Conservation (phyloP, 352 stramenopile genomes). For the Globisporangium solare region DNA sequence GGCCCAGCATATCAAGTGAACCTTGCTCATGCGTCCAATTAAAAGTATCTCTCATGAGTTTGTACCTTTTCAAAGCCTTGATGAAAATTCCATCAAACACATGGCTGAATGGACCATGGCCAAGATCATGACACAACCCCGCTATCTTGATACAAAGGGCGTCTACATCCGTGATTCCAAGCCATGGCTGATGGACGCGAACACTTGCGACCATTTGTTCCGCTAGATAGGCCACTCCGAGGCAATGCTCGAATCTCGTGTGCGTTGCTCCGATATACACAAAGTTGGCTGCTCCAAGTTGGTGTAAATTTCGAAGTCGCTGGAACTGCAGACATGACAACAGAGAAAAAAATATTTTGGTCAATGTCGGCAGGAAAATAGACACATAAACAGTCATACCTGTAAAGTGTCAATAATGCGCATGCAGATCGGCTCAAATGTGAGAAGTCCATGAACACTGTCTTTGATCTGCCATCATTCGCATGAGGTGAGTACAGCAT, state of each 20-base stretch:
- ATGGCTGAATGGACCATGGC: slow-evolving; percentile 79
- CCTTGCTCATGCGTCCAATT: slow-evolving; percentile 74
- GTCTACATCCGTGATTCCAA: slow-evolving; percentile 78
- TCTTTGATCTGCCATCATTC: slow-evolving; percentile 59
- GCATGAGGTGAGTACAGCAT: neutral
- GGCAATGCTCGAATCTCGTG: slow-evolving; percentile 78
- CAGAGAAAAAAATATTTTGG: neutral
- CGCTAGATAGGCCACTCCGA: slow-evolving; percentile 94
- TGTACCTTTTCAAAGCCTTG: slow-evolving; percentile 38
- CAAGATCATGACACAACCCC: slow-evolving; percentile 74
- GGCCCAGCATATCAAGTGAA: slow-evolving; percentile 72
- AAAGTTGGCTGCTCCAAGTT: slow-evolving; percentile 88
- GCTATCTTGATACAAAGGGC: slow-evolving; percentile 78
- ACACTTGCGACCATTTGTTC: slow-evolving; percentile 85
- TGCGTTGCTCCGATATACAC: slow-evolving; percentile 88
- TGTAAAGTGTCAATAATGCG: slow-evolving; percentile 77
- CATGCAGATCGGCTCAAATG: slow-evolving; percentile 79
- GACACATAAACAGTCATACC: slow-evolving; percentile 16
- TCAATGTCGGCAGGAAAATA: neutral
- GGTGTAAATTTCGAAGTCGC: slow-evolving; percentile 91
- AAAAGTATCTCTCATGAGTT: slow-evolving; percentile 26
- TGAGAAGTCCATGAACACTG: slow-evolving; percentile 71
- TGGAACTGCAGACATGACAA: slow-evolving; percentile 75
- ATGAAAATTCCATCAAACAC: slow-evolving; percentile 79
- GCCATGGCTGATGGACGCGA: slow-evolving; percentile 73